Conservation (phyloP, 2,329 filamentous ascomycete species). For the Tolypocladium capitatum region DNA sequence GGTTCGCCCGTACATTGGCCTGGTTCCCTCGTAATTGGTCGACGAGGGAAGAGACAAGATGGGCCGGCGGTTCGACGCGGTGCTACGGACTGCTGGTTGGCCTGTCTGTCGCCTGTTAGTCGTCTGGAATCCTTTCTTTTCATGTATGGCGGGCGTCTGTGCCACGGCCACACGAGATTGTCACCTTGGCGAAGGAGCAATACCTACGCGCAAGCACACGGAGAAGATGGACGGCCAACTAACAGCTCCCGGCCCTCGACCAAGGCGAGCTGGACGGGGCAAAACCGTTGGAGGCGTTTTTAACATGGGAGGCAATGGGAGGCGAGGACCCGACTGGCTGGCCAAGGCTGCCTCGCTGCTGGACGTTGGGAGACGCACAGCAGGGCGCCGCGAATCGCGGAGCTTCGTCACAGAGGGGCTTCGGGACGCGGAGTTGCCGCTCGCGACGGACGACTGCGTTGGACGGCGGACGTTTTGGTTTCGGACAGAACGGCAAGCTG, state of each 20-base stretch:
- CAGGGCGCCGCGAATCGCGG: not conserved
- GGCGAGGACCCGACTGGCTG: not conserved
- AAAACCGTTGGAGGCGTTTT: not conserved
- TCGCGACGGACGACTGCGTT: not conserved
- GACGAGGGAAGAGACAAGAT: slow-evolving; percentile 9
- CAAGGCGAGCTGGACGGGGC: no score
- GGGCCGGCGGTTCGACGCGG: slow-evolving; percentile 4
- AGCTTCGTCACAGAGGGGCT: not conserved
- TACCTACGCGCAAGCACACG: no score
- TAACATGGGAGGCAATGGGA: no score
- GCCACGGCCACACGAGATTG: no score
- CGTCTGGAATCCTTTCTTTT: no score
- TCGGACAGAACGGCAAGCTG: not conserved
- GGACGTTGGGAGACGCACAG: not conserved
- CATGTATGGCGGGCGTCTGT: no score
- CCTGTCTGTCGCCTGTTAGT: not conserved
- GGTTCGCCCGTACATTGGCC: slow-evolving; percentile 48
- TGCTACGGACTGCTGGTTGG: slow-evolving; percentile 1
- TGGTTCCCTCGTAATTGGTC: slow-evolving; percentile 24
- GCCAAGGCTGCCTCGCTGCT: not conserved
- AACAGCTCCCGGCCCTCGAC: no score
- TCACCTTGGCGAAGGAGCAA: no score
- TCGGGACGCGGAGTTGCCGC: not conserved
- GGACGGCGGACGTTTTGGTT: not conserved
- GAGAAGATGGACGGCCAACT: no score